These are phyloP conservation scores for Dorcoceras hygrometricum DNA, from an alignment of 257 asterid genomes.

Conservation along the genomic window DNA sequence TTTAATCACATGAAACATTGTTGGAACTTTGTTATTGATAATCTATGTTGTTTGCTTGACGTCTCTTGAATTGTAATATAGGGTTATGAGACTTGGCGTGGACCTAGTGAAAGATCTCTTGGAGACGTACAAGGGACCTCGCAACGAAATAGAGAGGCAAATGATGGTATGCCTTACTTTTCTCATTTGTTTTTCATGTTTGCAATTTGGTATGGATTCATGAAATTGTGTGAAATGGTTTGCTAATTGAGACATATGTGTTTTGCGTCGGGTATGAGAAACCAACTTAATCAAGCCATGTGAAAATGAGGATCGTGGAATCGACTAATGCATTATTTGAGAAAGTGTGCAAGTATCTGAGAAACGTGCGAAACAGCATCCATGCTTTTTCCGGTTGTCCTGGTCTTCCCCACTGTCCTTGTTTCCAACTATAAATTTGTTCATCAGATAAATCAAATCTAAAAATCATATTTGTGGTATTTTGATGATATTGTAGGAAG, in stretches of 20 bases:
- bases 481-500: slow-evolving; percentile 1
- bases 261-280: slow-evolving; percentile 19
- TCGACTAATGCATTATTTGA: neutral
- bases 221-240: neutral
- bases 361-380: slow-evolving; percentile 6
- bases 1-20: slow-evolving; percentile 19
- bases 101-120: slow-evolving; percentile 53
- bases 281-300: neutral
- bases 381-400: neutral
- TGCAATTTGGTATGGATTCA: slow-evolving; percentile 16
- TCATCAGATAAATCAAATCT: neutral
- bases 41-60: slow-evolving; percentile 12
- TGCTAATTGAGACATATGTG: slow-evolving; percentile 14
- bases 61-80: slow-evolving; percentile 30
- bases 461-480: slow-evolving; percentile 1
- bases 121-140: slow-evolving; percentile 68
- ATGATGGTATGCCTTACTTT: slow-evolving; percentile 47
- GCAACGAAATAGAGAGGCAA: slow-evolving; percentile 83
- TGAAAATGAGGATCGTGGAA: neutral
- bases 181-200: neutral
- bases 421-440: neutral
- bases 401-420: slow-evolving; percentile 9
- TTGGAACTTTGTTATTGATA: slow-evolving; percentile 18
- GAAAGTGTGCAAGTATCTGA: neutral
- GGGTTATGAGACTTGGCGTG: slow-evolving; percentile 76